These are phyloP conservation scores for Xylaria telfairii DNA, from an alignment of 495 filamentous ascomycete genomes.

Conservation along the genomic window DNA sequence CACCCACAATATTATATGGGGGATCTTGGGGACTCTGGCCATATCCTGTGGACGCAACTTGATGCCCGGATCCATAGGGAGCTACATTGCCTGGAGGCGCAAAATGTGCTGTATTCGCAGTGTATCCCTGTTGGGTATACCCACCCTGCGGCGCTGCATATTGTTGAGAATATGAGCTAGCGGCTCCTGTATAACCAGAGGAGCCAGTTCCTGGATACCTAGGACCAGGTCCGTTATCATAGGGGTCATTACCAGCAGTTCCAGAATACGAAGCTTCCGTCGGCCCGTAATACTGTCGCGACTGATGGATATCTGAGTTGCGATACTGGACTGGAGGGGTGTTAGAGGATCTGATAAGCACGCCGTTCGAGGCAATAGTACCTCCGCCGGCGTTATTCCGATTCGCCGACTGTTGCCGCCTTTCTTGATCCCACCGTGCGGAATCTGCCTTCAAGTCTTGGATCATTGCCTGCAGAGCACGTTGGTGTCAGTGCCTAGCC, in stretches of 20 bases:
- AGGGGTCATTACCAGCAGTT: conserved; percentile 35
- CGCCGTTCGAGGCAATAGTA: conserved; percentile 60
- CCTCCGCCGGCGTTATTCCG: conserved; percentile 59
- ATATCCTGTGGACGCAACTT: conserved; percentile 32
- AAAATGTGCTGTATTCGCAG: conserved; percentile 32
- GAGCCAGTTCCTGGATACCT: conserved; percentile 48
- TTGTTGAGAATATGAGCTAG: conserved; percentile 39
- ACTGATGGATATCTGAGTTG: conserved; percentile 57
- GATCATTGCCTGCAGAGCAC: conserved; percentile 74
- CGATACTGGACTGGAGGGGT: conserved; percentile 60
- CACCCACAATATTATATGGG: conserved; percentile 39
- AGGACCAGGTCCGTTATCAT: conserved; percentile 38
- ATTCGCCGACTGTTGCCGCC: conserved; percentile 54
- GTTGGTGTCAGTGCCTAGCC: conserved; percentile 27
- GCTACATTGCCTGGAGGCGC: conserved; percentile 22
- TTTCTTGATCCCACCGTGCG: conserved; percentile 78
- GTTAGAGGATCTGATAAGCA: conserved; percentile 63
- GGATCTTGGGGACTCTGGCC: conserved; percentile 38
- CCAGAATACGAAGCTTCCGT: conserved; percentile 36
- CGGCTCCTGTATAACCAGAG: conserved; percentile 42
- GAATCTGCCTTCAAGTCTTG: conserved; percentile 85
- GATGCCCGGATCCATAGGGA: conserved; percentile 22
- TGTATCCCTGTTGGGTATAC: conserved; percentile 40
- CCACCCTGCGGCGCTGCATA: conserved; percentile 38
- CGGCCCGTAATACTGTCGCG: conserved; percentile 59